A percentile compares a stretch with the other conserved stretches of the same genome.
Evolutionary conservation across 805 yeast genomes (phyloP).

Genomic region (Suhomyces sp.): DNA sequence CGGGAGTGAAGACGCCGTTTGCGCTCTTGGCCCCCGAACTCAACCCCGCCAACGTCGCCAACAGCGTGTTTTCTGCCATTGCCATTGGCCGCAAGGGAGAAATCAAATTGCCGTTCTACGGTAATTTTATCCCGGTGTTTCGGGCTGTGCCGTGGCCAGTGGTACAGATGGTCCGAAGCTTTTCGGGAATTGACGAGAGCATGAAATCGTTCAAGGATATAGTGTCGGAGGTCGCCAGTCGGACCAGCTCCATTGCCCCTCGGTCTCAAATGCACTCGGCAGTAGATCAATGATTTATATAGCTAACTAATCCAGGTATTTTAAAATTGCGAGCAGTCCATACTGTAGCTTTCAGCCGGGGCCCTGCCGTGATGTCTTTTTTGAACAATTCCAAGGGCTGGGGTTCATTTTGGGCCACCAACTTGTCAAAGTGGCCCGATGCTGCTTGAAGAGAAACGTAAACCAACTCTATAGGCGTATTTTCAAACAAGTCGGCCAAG

Average conservation of each 20-base stretch:
- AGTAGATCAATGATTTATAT: neutral
- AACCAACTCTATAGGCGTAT: constrained; percentile 12
- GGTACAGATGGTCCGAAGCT: constrained; percentile 48
- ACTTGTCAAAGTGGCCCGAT: neutral
- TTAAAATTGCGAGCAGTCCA: neutral
- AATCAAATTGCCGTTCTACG: constrained; percentile 73
- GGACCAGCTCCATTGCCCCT: constrained; percentile 1
- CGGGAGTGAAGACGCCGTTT: constrained; percentile 71
- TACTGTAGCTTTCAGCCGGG: neutral
- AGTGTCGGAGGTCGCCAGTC: constrained; percentile 12
- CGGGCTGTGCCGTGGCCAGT: constrained; percentile 73
- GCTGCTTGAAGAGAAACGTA: constrained; percentile 6
- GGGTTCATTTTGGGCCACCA: neutral
- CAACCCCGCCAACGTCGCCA: constrained; percentile 65
- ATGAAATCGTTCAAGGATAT: constrained; percentile 28
- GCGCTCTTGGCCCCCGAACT: constrained; percentile 77
- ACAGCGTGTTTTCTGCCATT: constrained; percentile 51
- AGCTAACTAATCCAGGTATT: neutral
- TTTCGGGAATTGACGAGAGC: constrained; percentile 67
- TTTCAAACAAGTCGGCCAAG: constrained; percentile 11
- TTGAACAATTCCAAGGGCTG: neutral
- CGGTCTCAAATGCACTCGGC: neutral
- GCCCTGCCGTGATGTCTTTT: neutral
- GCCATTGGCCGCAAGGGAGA: constrained; percentile 64
- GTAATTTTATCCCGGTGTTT: constrained; percentile 67